Evolutionary conservation across 2,329 filamentous ascomycete species (phyloP).

Genomic region (Metarhizium brunneum): DNA sequence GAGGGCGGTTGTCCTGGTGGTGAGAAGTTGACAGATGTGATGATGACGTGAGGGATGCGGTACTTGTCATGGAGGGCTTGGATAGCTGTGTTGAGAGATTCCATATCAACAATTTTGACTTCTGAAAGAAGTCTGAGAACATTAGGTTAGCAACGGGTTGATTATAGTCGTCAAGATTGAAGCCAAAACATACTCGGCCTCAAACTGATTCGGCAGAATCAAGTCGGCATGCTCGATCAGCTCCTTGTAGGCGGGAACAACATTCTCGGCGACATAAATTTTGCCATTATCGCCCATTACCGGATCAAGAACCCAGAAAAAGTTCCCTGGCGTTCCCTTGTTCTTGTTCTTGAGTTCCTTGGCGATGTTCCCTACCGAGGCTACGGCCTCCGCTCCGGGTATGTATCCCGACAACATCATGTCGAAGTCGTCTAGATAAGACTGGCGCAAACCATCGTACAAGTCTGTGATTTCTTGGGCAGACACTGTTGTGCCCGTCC

Average conservation of each 20-base stretch:
- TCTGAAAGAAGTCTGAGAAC: conserved; percentile 63
- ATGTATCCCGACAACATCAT: conserved; percentile 94
- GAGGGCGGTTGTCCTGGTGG: conserved; percentile 37
- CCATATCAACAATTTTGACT: conserved; percentile 70
- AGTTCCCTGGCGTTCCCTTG: conserved; percentile 55
- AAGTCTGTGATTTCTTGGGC: conserved; percentile 76
- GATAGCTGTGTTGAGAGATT: conserved; percentile 64
- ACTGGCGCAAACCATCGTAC: conserved; percentile 76
- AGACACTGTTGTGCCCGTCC: conserved; percentile 74
- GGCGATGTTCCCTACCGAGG: conserved; percentile 76
- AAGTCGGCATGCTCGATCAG: conserved; percentile 76
- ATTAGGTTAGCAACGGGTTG: conserved; percentile 2
- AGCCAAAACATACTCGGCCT: conserved; percentile 66
- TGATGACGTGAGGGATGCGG: conserved; percentile 76
- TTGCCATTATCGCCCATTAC: conserved; percentile 96
- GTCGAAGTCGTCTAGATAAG: conserved; percentile 80
- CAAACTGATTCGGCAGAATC: conserved; percentile 93
- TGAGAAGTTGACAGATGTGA: conserved; percentile 75
- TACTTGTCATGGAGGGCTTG: conserved; percentile 67
- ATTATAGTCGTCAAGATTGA: not conserved
- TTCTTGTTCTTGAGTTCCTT: conserved; percentile 65
- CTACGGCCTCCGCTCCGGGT: conserved; percentile 75
- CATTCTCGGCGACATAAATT: conserved; percentile 84
- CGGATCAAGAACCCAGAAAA: conserved; percentile 96
- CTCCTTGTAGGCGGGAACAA: conserved; percentile 81